Evolutionary conservation across 106 monocot genomes (phyloP).

Genomic region (Amphibolis antarctica): DNA sequence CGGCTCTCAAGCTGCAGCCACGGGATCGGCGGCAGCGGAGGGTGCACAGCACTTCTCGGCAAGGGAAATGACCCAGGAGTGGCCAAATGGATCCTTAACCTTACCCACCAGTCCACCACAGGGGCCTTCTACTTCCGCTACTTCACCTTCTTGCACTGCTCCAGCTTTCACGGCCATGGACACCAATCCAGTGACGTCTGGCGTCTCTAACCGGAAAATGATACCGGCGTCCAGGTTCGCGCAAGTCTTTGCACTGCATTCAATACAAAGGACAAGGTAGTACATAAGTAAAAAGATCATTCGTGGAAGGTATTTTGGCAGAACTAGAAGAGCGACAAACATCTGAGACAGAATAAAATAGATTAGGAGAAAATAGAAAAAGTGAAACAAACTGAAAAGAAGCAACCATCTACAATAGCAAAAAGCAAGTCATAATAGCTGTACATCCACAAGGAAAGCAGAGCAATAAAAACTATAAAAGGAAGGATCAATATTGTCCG

Average conservation of each 20-base stretch:
- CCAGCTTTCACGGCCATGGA: slow-evolving; percentile 14
- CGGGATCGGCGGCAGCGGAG: not conserved
- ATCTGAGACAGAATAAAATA: not conserved
- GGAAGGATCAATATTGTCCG: not conserved
- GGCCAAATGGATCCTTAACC: slow-evolving; percentile 13
- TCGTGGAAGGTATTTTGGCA: not conserved
- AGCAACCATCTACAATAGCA: not conserved
- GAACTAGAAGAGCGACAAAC: not conserved
- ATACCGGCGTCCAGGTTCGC: slow-evolving; percentile 1
- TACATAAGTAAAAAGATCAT: not conserved
- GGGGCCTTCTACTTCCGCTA: not conserved
- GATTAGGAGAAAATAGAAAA: not conserved
- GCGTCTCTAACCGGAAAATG: slow-evolving; percentile 2
- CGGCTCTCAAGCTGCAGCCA: too few species aligned
- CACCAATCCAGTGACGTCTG: slow-evolving; percentile 4
- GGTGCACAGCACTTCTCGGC: not conserved
- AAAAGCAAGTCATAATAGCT: too few species aligned
- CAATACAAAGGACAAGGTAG: too few species aligned
- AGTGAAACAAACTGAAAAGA: not conserved
- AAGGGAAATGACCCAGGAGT: slow-evolving; percentile 7
- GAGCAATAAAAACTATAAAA: not conserved
- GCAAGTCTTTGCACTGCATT: not conserved
- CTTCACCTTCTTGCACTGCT: slow-evolving; percentile 6
- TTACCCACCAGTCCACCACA: slow-evolving; percentile 3
- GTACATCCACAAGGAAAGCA: too few species aligned